These are phyloP conservation scores for Cerioporus squamosus DNA, from an alignment of 1,284 basidiomycete genomes.

Conservation along the genomic window DNA sequence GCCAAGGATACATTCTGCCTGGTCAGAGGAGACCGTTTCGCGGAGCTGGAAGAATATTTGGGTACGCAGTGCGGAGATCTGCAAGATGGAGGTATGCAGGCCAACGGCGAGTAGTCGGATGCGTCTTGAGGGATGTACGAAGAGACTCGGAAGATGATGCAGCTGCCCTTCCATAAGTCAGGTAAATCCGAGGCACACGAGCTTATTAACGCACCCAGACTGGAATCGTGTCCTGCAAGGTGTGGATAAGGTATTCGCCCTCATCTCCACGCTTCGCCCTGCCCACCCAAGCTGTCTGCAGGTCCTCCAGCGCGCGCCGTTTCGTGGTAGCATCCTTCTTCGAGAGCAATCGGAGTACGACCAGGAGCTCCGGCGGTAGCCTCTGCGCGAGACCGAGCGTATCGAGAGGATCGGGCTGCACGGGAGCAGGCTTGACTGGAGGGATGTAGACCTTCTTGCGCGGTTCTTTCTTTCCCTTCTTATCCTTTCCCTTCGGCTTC, in stretches of 20 bases:
- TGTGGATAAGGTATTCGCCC: conserved; percentile 48
- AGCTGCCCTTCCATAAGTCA: conserved; percentile 51
- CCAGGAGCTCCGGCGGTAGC: conserved; percentile 84
- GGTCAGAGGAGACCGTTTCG: conserved; percentile 56
- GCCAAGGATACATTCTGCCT: conserved; percentile 76
- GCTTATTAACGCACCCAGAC: conserved; percentile 78
- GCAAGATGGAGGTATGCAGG: conserved; percentile 73
- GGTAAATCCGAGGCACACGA: neutral
- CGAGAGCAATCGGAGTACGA: conserved; percentile 80
- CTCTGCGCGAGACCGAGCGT: conserved; percentile 78
- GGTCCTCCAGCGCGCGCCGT: conserved; percentile 85
- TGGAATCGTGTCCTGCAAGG: conserved; percentile 71
- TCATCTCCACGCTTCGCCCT: conserved; percentile 44
- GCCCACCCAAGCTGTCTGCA: conserved; percentile 74
- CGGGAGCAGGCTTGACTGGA: conserved; percentile 84
- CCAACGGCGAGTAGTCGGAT: conserved; percentile 72
- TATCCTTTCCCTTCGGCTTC: conserved; percentile 48
- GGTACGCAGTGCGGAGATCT: conserved; percentile 53
- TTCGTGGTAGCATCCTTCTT: conserved; percentile 95
- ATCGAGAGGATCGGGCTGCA: conserved; percentile 91
- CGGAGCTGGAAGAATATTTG: conserved; percentile 64
- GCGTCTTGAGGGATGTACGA: conserved; percentile 82
- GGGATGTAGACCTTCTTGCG: conserved; percentile 83
- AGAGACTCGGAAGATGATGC: conserved; percentile 84
- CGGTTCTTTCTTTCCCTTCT: conserved; percentile 71